phyloP scores from a whole-genome alignment of 2,329 filamentous ascomycete genomes.

The Beauveria australis region DNA sequence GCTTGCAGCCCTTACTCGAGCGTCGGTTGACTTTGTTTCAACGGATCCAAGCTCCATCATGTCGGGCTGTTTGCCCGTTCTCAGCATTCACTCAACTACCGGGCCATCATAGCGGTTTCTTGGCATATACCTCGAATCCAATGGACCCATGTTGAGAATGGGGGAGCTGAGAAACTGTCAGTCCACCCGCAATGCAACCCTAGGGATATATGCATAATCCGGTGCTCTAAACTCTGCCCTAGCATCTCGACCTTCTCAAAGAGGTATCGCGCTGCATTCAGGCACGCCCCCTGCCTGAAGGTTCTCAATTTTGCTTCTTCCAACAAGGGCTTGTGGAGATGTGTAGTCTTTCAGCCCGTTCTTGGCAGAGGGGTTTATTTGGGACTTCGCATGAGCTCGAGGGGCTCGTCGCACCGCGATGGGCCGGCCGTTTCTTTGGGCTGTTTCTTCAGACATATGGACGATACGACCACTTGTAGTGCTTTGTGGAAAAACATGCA shows the following conservation, averaged over 20 bases:
- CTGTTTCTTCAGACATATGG: no score
- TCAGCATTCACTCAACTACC: neutral
- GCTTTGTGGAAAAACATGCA: no score
- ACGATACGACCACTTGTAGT: no score
- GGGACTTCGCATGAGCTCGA: neutral
- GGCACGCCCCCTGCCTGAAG: neutral
- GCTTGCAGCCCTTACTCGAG: neutral
- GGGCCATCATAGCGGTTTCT: neutral
- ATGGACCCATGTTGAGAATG: neutral
- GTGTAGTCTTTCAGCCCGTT: neutral
- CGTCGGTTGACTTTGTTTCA: neutral
- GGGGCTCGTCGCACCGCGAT: neutral
- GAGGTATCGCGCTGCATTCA: neutral
- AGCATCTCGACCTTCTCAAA: neutral
- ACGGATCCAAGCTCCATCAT: neutral
- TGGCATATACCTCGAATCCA: neutral
- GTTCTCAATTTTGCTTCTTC: neutral
- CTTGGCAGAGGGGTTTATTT: neutral
- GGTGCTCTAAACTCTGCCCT: neutral
- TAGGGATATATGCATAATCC: conserved; percentile 2
- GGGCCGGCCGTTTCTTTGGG: neutral
- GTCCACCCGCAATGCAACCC: conserved; percentile 5
- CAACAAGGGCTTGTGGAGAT: neutral
- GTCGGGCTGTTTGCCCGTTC: neutral
- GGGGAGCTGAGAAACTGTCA: conserved; percentile 5